Base-by-base conservation (phyloP, 306 rosid species). In the Luffa acutangula region DNA sequence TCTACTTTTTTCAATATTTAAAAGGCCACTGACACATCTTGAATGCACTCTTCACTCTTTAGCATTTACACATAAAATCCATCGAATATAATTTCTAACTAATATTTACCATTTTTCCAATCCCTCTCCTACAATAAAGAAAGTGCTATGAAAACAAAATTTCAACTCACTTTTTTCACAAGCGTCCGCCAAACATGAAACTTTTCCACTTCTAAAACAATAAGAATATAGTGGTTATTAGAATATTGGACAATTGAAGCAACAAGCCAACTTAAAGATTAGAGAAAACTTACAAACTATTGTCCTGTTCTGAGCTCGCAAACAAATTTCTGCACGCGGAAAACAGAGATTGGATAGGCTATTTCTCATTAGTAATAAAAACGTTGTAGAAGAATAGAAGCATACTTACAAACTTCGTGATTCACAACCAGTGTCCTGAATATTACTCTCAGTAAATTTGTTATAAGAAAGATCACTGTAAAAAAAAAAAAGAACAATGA, bases 391-490 rank as follows among this genome's bases (percentile, higher is more conserved):
- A 69, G 31, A 74, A 74, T 4, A 51, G 78, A 74, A 74, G 78
- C 62, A 34, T 33, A 52, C 78, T 74, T 36, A 74, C 78, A 34
- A 1, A 1, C 21, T 74, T 74, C 45, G 46, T 34, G 48, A 36
- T 52, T 49, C 33, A 74, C 78, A 74, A 15, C 42, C 62, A 25
- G 21, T 14, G 62, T 4, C n/a, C 17, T 70, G 39, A 70, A 12
- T 17, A 48, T 73, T 34, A 6, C 3, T 12, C 60, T 0, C 11
- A 57, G 81, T 84, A 78, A 92, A 80, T 67, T 85, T 83, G 85
- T 92, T 92, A 33, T 83, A 87, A 37, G 93, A 87, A 59, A 91
- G 80, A 77, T 88, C 92, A 33, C 89, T 90, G 85, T n/a, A 13
- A 12, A 78, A 77, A 79, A 77, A 79, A 65, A 65, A n/a, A 65